These are phyloP conservation scores for Tardiomyces digboiensis DNA, from an alignment of 1,139 yeast genomes.

Conservation along the genomic window DNA sequence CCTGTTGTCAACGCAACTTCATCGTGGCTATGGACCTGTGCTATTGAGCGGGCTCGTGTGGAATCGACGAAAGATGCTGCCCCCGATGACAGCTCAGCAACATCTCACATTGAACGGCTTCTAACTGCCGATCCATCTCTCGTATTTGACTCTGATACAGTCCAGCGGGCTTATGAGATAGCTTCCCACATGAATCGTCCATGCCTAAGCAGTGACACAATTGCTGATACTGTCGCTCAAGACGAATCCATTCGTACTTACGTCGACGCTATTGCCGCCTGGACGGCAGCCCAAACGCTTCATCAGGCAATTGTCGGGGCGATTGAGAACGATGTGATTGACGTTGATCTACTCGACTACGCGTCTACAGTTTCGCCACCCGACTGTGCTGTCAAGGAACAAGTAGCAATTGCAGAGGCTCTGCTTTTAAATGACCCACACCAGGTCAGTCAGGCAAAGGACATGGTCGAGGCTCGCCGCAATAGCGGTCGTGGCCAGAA, in stretches of 20 bases:
- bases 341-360: conserved; percentile 12
- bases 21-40: conserved; percentile 7
- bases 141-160: conserved; percentile 13
- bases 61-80: conserved; percentile 5
- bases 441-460: conserved; percentile 14
- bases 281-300: conserved; percentile 19
- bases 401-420: conserved; percentile 24
- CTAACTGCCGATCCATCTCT: conserved; percentile 11
- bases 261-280: conserved; percentile 24
- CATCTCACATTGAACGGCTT: conserved; percentile 12
- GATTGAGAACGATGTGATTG: conserved; percentile 13
- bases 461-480: conserved; percentile 8
- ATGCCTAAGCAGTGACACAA: conserved; percentile 15
- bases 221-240: conserved; percentile 14
- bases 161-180: conserved; percentile 17
- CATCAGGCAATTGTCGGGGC: conserved; percentile 17
- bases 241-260: conserved; percentile 21
- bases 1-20: conserved; percentile 6
- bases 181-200: conserved; percentile 12
- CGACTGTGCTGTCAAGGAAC: conserved; percentile 19
- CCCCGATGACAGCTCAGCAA: conserved; percentile 3
- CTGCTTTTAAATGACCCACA: conserved; percentile 17
- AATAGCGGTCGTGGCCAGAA: neutral
- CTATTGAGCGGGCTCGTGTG: conserved; percentile 2
- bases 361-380: conserved; percentile 22